Evolutionary conservation across 2,329 filamentous ascomycete genomes (phyloP).

Genomic region (Penicillium vulpinum): DNA sequence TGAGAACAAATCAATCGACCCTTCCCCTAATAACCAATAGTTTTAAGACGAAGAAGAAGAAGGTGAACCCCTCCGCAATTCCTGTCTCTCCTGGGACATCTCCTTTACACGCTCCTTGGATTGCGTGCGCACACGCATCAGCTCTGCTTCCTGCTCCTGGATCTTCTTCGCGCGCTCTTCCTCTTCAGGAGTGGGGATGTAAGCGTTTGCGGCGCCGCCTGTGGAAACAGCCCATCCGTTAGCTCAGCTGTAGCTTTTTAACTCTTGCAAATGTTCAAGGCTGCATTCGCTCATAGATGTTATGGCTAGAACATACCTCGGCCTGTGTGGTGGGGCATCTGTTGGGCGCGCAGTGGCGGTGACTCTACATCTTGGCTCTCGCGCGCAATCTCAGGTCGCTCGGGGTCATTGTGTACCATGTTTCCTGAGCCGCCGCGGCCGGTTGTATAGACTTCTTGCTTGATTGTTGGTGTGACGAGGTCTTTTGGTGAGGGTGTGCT

Average conservation of each 20-base stretch:
- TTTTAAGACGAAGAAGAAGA: background rate
- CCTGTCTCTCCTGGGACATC: conserved; percentile 23
- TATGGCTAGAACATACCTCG: conserved; percentile 37
- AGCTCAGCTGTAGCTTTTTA: background rate
- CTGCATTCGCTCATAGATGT: background rate
- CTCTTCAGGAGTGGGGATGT: conserved; percentile 29
- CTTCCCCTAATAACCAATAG: background rate
- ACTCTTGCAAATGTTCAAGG: background rate
- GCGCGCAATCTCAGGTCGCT: conserved; percentile 66
- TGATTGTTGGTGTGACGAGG: conserved; percentile 79
- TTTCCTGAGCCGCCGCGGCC: conserved; percentile 86
- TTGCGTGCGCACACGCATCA: conserved; percentile 33
- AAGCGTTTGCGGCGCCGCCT: conserved; percentile 42
- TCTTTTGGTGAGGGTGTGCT: conserved; percentile 58
- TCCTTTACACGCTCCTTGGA: conserved; percentile 32
- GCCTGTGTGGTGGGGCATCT: conserved; percentile 44
- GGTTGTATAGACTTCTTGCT: conserved; percentile 80
- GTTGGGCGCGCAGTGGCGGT: conserved; percentile 38
- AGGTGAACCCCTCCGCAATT: conserved; percentile 15
- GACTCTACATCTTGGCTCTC: conserved; percentile 79
- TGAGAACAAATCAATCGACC: background rate
- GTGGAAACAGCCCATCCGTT: background rate
- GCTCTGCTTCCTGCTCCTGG: conserved; percentile 37
- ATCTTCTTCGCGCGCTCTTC: conserved; percentile 30
- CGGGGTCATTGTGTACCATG: conserved; percentile 75